These are phyloP conservation scores for Exophiala dermatitidis DNA, from an alignment of 2,329 filamentous ascomycete species.

Conservation along the genomic window DNA sequence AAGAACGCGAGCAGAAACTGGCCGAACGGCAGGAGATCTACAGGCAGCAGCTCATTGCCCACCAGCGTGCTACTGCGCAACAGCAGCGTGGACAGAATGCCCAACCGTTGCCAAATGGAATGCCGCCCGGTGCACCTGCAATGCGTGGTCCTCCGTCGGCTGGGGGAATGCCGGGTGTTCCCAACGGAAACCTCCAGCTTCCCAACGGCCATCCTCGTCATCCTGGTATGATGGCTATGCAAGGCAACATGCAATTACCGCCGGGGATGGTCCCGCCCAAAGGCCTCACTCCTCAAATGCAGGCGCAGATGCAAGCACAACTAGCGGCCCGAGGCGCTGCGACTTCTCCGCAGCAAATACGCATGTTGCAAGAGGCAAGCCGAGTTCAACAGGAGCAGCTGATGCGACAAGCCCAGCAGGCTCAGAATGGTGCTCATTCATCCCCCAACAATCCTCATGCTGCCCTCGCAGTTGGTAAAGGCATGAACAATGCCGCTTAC, in stretches of 20 bases:
- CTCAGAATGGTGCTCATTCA: conserved; percentile 38
- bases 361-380: conserved; percentile 43
- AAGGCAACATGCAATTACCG: conserved; percentile 42
- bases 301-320: conserved; percentile 61
- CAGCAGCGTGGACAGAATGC: conserved; percentile 39
- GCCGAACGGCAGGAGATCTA: conserved; percentile 52
- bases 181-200: conserved; percentile 32
- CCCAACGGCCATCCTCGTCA: conserved; percentile 34
- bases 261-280: conserved; percentile 44
- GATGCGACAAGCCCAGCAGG: conserved; percentile 34
- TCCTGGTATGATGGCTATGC: conserved; percentile 37
- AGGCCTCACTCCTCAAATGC: conserved; percentile 58
- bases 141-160: conserved; percentile 21
- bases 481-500: conserved; percentile 39
- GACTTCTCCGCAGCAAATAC: conserved; percentile 40
- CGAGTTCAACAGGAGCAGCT: conserved; percentile 37
- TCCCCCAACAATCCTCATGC: conserved; percentile 40
- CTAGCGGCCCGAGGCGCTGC: conserved; percentile 43
- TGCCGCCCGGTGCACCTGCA: conserved; percentile 31
- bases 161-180: conserved; percentile 28
- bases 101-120: conserved; percentile 43
- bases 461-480: conserved; percentile 32
- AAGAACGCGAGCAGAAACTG: conserved; percentile 70
- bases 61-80: conserved; percentile 45
- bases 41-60: conserved; percentile 56